Base-by-base conservation (phyloP, 2,329 filamentous ascomycete genomes). In the Alternaria sp. region DNA sequence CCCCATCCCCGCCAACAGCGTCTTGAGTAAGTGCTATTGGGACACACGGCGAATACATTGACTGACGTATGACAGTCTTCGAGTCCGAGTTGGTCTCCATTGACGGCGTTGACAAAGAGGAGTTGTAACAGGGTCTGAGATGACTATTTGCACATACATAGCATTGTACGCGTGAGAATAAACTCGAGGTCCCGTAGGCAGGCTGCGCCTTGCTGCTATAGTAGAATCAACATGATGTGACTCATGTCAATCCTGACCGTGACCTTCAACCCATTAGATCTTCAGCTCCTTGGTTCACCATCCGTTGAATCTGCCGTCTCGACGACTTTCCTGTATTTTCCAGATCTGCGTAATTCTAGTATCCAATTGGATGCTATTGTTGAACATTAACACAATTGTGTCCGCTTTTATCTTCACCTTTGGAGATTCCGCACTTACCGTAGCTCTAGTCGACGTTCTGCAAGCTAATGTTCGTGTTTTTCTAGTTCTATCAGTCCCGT, bases 1-100 rank as follows among this genome's bases (percentile, higher is more conserved):
- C 2, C 93, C 93, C 21, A 98, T 98, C 74, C 95, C 95, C 9
- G 91, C 88, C 9, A 90, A 90, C 59, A 90, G 92, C 73, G 96
- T 93, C 61, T 83, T 98, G 74, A 85, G 91, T 92, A 86, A 57
- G 86, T 77, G 12, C 19, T 32, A 11, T 30, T 23, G 9, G 15
- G 43, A 36, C 21, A 28, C 28, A 25, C 15, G 17, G 15, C 25
- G n/a, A 36, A n/a, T 50, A 21, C 44, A 28, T 55, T 26, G 36
- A 59, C 71, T 77, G 61, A 77, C 58, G 28, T 52, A 17, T 50
- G 6, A 49, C 72, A 91, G 89, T 98, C 68, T 97, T 97, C 78
- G 92, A 97, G 85, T 97, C 93, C 54, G 93, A 97, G 83, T 83
- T 98, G 72, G 86, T 97, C 67, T 89, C 87, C 59, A 97, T 97